Base-by-base conservation (phyloP, 768 basidiomycete species). In the Stropharia rugosoannulata region DNA sequence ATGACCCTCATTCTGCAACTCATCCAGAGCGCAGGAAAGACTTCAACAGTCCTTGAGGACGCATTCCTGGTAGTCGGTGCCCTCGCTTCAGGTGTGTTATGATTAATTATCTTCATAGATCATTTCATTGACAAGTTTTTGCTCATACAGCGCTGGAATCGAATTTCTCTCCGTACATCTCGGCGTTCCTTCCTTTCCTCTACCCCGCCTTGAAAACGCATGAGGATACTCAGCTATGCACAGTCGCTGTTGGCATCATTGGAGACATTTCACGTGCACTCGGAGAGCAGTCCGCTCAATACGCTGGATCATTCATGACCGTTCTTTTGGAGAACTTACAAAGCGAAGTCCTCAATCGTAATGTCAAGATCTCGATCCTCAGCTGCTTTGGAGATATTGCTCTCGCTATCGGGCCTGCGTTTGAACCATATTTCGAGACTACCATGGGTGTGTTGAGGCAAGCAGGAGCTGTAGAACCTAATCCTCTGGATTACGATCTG, bases 321-420 rank as follows among this genome's bases (percentile, higher is more conserved):
- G 92, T 92, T 13, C 78, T 99, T 32, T 77, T 98, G 18, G 91
- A 95, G 70, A 93, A 96, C 64, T 77, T 99, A 37, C 90, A 93
- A 70, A 93, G 90, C 62, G 87, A 95, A 0, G 85, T 94, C 19
- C 78, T 99, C 54, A 91, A 93, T 66, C 83, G 96, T 45, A 90
- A 90, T 60, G 97, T 98, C 69, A 99, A 99, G 80, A 95, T 98
- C 39, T 87, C 90, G n/a, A 92, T 98, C 64, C 73, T 98, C 57
- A 87, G 91, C 11, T 94, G 93, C 73, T 98, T 99, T 64, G 97
- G 96, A 18, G 97, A 99, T 66, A 89, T 99, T 61, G 96, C 95
- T 8, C 79, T 98, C 9, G 95, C 97, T 0, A 88, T 98, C 59
- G 93, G 93, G 1, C 76, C 84, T 11, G 75, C 78, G 6, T 99